Evolutionary conservation across 139 green algal genomes (phyloP).

Genomic region (Chlorella sorokiniana): DNA sequence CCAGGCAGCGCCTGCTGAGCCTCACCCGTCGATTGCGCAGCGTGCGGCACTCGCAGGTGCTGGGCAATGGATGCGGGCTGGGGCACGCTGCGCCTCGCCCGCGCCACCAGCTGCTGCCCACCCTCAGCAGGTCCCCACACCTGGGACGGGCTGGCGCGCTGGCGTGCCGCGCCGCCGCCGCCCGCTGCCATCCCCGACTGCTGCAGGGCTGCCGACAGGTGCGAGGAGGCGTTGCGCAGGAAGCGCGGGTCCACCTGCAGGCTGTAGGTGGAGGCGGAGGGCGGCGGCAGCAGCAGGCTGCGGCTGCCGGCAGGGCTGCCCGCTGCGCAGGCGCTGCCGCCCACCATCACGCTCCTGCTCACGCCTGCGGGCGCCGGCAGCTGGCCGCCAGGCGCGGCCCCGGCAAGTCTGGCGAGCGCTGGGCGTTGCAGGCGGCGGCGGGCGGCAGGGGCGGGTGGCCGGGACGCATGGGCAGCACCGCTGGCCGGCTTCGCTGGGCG

Average conservation of each 20-base stretch:
- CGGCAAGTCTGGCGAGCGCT: conserved; percentile 2
- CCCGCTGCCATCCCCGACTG: conserved; percentile 17
- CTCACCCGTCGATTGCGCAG: background rate
- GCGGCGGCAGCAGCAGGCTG: conserved; percentile 29
- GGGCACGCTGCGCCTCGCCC: conserved; percentile 27
- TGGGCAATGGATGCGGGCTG: conserved; percentile 8
- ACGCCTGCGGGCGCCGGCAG: background rate
- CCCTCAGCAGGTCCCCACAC: background rate
- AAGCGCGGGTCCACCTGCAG: conserved; percentile 23
- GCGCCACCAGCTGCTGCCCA: conserved; percentile 29
- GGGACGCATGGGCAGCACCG: background rate
- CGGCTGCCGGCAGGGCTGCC: background rate
- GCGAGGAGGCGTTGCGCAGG: conserved; percentile 31
- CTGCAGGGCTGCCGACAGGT: conserved; percentile 42
- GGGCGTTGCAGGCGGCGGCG: background rate
- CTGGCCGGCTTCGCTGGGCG: background rate
- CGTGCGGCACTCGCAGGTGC: conserved; percentile 9
- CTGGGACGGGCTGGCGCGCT: background rate
- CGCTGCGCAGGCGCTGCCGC: background rate
- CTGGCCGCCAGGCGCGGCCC: background rate
- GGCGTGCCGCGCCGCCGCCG: background rate
- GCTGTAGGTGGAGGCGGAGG: conserved; percentile 34
- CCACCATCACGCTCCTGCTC: background rate
- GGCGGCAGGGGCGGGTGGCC: conserved; percentile 4
- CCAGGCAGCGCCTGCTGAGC: too few species aligned